These are phyloP conservation scores for Geranium rotundifolium DNA, from an alignment of 345 rosid species.

Conservation along the genomic window DNA sequence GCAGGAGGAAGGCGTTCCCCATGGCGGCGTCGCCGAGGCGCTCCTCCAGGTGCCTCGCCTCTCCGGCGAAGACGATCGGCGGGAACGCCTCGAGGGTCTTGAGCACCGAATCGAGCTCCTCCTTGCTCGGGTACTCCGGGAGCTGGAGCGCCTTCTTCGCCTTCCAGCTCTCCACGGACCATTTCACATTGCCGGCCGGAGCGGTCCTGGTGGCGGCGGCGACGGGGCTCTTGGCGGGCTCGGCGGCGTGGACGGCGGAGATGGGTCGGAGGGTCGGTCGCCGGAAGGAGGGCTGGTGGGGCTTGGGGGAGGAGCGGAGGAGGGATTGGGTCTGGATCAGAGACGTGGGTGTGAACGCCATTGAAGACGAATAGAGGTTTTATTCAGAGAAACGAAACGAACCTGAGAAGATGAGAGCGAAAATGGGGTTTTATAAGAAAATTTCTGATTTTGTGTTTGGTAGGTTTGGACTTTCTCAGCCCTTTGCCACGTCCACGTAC, in stretches of 20 bases:
- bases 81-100: slow-evolving; percentile 44
- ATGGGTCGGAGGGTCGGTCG: too few relatives aligned
- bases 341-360: too few relatives aligned
- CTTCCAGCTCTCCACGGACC: slow-evolving; percentile 53
- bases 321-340: too few relatives aligned
- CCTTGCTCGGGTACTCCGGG: slow-evolving; percentile 48
- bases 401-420: too few relatives aligned
- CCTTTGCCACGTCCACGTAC: too few relatives aligned
- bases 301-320: too few relatives aligned
- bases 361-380: too few relatives aligned
- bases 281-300: too few relatives aligned
- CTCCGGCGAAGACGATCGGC: slow-evolving; percentile 61
- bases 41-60: slow-evolving; percentile 41
- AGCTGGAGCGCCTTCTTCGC: slow-evolving; percentile 49
- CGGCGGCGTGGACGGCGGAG: slow-evolving; percentile 5
- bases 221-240: slow-evolving; percentile 27
- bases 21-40: slow-evolving; percentile 48
- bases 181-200: slow-evolving; percentile 17
- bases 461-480: too few relatives aligned
- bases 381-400: too few relatives aligned
- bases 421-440: too few relatives aligned
- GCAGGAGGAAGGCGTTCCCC: slow-evolving; percentile 61
- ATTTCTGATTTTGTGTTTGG: too few relatives aligned
- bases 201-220: slow-evolving; percentile 8
- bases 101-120: slow-evolving; percentile 46